Evolutionary conservation across 108 stramenopile genomes (phyloP).

Genomic region (Fistulifera pelliculosa): DNA sequence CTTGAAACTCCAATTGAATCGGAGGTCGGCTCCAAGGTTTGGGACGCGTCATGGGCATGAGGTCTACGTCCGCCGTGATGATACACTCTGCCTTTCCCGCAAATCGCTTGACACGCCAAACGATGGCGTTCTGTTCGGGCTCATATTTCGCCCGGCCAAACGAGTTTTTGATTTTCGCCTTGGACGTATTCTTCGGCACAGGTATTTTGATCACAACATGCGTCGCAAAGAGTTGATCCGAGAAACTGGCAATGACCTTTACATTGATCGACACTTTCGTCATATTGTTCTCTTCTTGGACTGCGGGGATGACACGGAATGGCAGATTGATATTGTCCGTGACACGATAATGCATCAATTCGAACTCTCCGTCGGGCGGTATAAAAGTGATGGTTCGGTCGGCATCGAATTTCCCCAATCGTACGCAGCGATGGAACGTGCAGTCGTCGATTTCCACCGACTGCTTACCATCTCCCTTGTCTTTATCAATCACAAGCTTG

Average conservation of each 20-base stretch:
- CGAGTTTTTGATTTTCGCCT: conserved; percentile 84
- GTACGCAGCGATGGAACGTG: conserved; percentile 96
- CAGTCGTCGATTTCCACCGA: conserved; percentile 98
- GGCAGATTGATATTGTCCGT: conserved; percentile 94
- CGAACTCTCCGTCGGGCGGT: conserved; percentile 99
- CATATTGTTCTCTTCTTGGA: conserved; percentile 89
- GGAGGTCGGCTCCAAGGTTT: conserved; percentile 97
- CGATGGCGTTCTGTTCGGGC: conserved; percentile 95
- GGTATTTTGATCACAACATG: conserved; percentile 96
- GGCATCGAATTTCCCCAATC: conserved; percentile 97
- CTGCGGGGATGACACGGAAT: conserved; percentile 91
- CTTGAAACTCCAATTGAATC: conserved; percentile 94
- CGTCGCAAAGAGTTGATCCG: conserved; percentile 87
- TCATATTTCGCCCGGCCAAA: conserved; percentile 96
- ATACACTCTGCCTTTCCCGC: conserved; percentile 90
- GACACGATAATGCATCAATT: conserved; percentile 97
- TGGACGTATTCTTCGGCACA: conserved; percentile 95
- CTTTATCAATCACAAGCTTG: conserved; percentile 97
- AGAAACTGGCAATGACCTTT: conserved; percentile 90
- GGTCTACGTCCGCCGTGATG: conserved; percentile 90
- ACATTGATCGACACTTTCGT: conserved; percentile 91
- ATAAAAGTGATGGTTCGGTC: conserved; percentile 99
- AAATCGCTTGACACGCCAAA: conserved; percentile 96
- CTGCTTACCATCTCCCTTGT: conserved; percentile 63
- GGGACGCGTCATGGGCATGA: conserved; percentile 87